Evolutionary conservation across 106 monocot species (phyloP), one percentile per base, ranked within the genome.

Genomic region (Allium fistulosum): DNA sequence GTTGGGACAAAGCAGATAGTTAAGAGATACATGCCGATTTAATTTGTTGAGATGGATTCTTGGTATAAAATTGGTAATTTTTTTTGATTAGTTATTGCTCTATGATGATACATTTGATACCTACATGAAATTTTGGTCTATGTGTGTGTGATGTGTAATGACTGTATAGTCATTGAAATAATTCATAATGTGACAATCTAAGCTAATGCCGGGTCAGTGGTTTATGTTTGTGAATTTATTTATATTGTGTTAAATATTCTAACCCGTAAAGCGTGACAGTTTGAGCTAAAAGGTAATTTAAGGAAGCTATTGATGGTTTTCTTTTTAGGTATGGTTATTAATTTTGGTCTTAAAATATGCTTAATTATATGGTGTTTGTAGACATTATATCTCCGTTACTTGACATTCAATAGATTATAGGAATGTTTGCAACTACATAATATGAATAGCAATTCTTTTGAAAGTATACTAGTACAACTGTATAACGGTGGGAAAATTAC

Each of bases 21-120:
- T 50, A 88, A 84, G 86, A 83, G 93, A 89, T 89, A 94, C 49
- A 82, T 89, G 27, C 84, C 86, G 12, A 80, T 86, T 47, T 92
- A 71, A 74, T 55, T 3, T 12, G 15, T 11, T 55, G 11, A 12
- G 53, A 15, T 55, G 15, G 15, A 12, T 55, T 55, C 53, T 55
- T 55, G 53, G 13, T 55, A 12, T 3, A 15, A 6, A 11, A 6
- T 15, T 55, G 15, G 11, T 12, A 11, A 55, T 55, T 55, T 8
- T 8, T 55, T 55, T 12, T 15, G 7, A 15, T 55, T 55, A 55
- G 2, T 55, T 55, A 37, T 37, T 37, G 5, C 37, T 37, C 5
- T 5, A 37, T 37, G 37, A 37, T 37, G 5, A 55, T 55, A 55
- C 15, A 12, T 11, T 15, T 55, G 53, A 2, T 55, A 55, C 13